These are phyloP conservation scores for Ogataea zsoltii DNA, from an alignment of 805 yeast genomes.

Conservation along the genomic window DNA sequence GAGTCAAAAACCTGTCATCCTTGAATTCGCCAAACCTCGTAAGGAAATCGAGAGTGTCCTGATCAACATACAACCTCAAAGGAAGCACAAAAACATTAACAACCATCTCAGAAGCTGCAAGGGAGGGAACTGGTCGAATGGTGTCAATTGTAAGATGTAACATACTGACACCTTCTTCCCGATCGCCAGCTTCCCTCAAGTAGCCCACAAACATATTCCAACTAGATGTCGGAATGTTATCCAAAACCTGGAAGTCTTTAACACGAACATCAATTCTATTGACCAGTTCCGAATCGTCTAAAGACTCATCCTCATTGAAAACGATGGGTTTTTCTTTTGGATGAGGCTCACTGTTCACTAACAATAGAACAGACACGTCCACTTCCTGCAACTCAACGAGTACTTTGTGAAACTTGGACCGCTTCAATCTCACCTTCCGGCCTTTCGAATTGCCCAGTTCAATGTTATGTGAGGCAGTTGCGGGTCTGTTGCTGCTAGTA, in stretches of 20 bases:
- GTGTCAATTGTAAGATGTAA: conserved; percentile 51
- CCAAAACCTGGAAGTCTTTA: conserved; percentile 61
- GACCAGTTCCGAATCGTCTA: conserved; percentile 45
- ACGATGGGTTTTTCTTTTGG: conserved; percentile 22
- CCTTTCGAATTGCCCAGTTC: conserved; percentile 34
- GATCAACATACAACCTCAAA: conserved; percentile 82
- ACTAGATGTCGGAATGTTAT: conserved; percentile 81
- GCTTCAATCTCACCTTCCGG: conserved; percentile 55
- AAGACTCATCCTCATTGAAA: conserved; percentile 28
- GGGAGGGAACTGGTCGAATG: conserved; percentile 59
- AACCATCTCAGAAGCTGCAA: conserved; percentile 70
- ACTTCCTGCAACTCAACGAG: conserved; percentile 56
- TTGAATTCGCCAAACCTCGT: conserved; percentile 79
- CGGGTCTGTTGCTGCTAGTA: conserved; percentile 6
- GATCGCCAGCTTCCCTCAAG: conserved; percentile 65
- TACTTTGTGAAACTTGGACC: conserved; percentile 65
- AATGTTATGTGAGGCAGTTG: conserved; percentile 25
- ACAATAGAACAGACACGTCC: conserved; percentile 45
- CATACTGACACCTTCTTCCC: conserved; percentile 72
- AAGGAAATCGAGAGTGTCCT: conserved; percentile 85
- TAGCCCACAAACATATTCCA: conserved; percentile 85
- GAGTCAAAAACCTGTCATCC: conserved; percentile 63
- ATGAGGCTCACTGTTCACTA: conserved; percentile 42
- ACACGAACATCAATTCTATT: conserved; percentile 51
- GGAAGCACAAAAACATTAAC: conserved; percentile 64